Evolutionary conservation across 805 yeast genomes (phyloP), one percentile per base, ranked within the genome.

Genomic region (Candida hungchunana): DNA sequence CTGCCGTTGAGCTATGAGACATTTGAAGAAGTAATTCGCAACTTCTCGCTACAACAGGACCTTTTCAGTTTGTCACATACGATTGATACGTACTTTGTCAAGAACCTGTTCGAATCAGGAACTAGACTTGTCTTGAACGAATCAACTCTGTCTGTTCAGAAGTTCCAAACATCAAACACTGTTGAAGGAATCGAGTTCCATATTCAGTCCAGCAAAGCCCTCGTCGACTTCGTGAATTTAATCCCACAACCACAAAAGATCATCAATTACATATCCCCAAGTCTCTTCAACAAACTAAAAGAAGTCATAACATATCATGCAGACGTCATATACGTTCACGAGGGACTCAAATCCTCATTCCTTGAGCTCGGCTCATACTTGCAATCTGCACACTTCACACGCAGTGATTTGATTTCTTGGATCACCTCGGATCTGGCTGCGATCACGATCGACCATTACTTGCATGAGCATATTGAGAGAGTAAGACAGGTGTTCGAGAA

Each of bases 351-450:
- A 32, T 16, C 12, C 2, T 27, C 32, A 6, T 43, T 53, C 18
- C 28, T 40, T 2, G 34, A 48, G 17, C 36, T 53, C 16, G 48
- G 50, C 26, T 32, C 38, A 4, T 42, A 47, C 28, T 36, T 53
- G 18, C 29, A 28, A 9, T 22, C 37, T 3, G 29, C 34, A 18
- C 39, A 40, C 8, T 46, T 51, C 32, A 47, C 39, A 18, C 44
- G 56, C 31, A 38, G 40, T 22, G 43, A 47, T 26, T 29, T 52
- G 18, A 33, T 34, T n/a, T 44, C 38, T 11, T 53, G 56, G 56
- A 47, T 52, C 13, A 28, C 45, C 5, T 25, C 32, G 6, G 57
- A 52, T 7, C 32, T 53, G 17, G 35, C 44, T 24, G 41, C 39
- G 2, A 35, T 53, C 13, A 42, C 45, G 6, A 38, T 48, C 14